Evolutionary conservation across 108 stramenopile species (phyloP).

Genomic region (Conticribra weissflogii): DNA sequence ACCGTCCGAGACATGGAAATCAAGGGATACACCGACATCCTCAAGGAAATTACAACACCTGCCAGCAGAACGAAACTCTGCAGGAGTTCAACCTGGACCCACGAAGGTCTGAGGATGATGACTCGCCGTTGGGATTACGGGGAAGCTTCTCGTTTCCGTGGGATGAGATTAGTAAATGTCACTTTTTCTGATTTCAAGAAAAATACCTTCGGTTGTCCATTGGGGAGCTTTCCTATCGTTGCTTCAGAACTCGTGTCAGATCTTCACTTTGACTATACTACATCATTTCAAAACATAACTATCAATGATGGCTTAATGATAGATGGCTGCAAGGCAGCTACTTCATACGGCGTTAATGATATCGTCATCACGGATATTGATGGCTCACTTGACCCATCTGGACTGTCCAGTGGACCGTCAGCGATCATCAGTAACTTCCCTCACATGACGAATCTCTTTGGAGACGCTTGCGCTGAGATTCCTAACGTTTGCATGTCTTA

Average conservation of each 20-base stretch:
- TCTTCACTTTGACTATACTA: constrained; percentile 45
- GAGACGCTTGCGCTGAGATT: constrained; percentile 9
- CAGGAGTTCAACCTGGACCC: constrained; percentile 16
- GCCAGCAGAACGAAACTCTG: constrained; percentile 29
- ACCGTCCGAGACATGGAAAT: constrained; percentile 15
- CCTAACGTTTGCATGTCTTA: constrained; percentile 32
- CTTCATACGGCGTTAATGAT: constrained; percentile 32
- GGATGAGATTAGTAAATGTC: constrained; percentile 32
- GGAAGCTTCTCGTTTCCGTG: constrained; percentile 10
- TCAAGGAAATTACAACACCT: constrained; percentile 16
- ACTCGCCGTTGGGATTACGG: constrained; percentile 14
- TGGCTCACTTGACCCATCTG: constrained; percentile 40
- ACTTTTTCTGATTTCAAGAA: constrained; percentile 44
- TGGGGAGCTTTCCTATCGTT: constrained; percentile 27
- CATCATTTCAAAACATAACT: constrained; percentile 37
- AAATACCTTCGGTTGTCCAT: constrained; percentile 1
- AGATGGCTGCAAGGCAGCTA: constrained; percentile 28
- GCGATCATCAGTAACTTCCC: constrained; percentile 18
- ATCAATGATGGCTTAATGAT: constrained; percentile 30
- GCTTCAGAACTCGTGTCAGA: constrained; percentile 24
- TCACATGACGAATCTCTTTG: constrained; percentile 20
- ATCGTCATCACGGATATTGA: constrained; percentile 46
- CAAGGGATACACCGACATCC: constrained; percentile 26
- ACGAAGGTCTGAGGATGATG: constrained; percentile 38
- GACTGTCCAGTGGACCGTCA: neutral